phyloP scores from a whole-genome alignment of 139 green algal species.

The Chlorella ohadii region DNA sequence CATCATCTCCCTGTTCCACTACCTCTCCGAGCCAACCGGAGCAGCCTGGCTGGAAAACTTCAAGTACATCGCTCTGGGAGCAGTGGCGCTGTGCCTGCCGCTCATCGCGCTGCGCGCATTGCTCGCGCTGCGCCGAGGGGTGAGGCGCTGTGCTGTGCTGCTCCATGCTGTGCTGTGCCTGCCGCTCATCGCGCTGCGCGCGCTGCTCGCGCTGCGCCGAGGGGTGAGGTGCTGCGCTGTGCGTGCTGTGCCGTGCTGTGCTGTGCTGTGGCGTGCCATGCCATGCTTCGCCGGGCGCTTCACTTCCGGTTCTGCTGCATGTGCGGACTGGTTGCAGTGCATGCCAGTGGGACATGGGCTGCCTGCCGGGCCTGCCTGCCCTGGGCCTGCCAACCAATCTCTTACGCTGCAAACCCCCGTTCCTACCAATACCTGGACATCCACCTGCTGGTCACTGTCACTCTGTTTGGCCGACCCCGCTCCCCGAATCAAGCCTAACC shows the following conservation, averaged over 20 bases:
- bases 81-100: conserved; percentile 44
- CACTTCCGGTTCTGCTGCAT: too few relatives aligned
- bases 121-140: conserved; percentile 39
- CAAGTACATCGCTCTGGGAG: conserved; percentile 61
- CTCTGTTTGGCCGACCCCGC: too few relatives aligned
- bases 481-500: too few relatives aligned
- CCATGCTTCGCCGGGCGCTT: background rate
- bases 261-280: background rate
- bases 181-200: conserved; percentile 36
- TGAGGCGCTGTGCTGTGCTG: conserved; percentile 30
- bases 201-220: conserved; percentile 39
- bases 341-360: too few relatives aligned
- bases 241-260: too few relatives aligned
- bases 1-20: conserved; percentile 62
- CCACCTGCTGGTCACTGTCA: too few relatives aligned
- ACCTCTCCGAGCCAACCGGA: conserved; percentile 44
- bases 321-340: too few relatives aligned
- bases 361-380: too few relatives aligned
- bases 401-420: too few relatives aligned
- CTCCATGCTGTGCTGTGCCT: conserved; percentile 30
- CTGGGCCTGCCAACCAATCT: too few relatives aligned
- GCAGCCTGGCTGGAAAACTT: conserved; percentile 51
- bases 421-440: too few relatives aligned
- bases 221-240: conserved; percentile 25
- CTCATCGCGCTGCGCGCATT: conserved; percentile 51